phyloP scores from a whole-genome alignment of 495 filamentous ascomycete genomes.

The Xylaria flabelliformis region DNA sequence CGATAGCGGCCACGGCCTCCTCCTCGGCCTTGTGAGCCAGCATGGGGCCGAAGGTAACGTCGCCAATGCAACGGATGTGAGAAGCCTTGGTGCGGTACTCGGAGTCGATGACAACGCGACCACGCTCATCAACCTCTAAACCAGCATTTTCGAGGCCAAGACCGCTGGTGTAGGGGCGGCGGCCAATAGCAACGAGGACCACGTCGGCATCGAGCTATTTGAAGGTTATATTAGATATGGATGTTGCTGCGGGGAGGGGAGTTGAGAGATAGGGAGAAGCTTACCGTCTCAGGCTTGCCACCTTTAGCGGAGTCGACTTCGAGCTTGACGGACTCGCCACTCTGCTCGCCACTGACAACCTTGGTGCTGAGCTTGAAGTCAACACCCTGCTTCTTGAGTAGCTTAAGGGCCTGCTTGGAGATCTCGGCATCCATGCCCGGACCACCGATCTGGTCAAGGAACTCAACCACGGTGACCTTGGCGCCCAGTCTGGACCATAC shows the following conservation, averaged over 20 bases:
- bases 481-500: constrained; percentile 94
- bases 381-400: constrained; percentile 94
- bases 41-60: constrained; percentile 98
- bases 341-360: constrained; percentile 84
- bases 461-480: constrained; percentile 97
- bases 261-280: constrained; percentile 37
- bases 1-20: constrained; percentile 90
- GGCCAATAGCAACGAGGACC: constrained; percentile 95
- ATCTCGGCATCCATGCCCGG: constrained; percentile 98
- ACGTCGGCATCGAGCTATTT: constrained; percentile 88
- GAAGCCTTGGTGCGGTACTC: constrained; percentile 97
- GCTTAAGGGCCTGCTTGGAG: constrained; percentile 89
- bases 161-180: constrained; percentile 89
- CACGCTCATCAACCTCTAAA: constrained; percentile 90
- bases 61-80: constrained; percentile 96
- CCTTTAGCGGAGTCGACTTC: constrained; percentile 93
- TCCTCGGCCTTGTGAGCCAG: constrained; percentile 99
- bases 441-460: constrained; percentile 93
- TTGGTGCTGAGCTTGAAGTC: constrained; percentile 98
- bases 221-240: constrained; percentile 25
- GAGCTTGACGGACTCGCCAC: constrained; percentile 74
- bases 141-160: constrained; percentile 94
- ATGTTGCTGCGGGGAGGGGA: constrained; percentile 9
- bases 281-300: constrained; percentile 88
- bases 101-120: constrained; percentile 94